Percentiles rank a stretch among this genome's conserved stretches.
Evolutionary conservation across 805 yeast species (phyloP).

Genomic region (Martiniozyma abietophila): DNA sequence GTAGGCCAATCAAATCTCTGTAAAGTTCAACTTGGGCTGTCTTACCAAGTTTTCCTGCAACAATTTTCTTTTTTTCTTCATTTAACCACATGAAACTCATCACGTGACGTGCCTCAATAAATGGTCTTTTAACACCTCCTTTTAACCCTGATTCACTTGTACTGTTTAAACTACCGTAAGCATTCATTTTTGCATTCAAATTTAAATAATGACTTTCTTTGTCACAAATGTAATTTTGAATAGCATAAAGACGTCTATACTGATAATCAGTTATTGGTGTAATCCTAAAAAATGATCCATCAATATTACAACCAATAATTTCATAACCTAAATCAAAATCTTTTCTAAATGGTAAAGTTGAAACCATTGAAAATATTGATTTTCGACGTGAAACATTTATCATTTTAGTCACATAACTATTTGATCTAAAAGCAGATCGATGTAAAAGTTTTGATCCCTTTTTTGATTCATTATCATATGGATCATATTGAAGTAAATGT

Average conservation of each 20-base stretch:
- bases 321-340: conserved; percentile 36
- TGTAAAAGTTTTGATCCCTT: conserved; percentile 71
- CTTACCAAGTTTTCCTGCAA: conserved; percentile 51
- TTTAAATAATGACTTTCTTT: conserved; percentile 69
- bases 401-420: conserved; percentile 51
- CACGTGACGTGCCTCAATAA: conserved; percentile 55
- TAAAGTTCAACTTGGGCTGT: conserved; percentile 52
- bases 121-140: conserved; percentile 44
- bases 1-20: conserved; percentile 42
- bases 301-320: conserved; percentile 61
- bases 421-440: conserved; percentile 61
- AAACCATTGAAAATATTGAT: conserved; percentile 23
- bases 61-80: conserved; percentile 44
- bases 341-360: conserved; percentile 22
- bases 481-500: conserved; percentile 78
- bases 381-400: conserved; percentile 31
- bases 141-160: too few relatives aligned
- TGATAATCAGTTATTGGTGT: conserved; percentile 66
- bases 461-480: conserved; percentile 77
- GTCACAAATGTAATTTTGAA: conserved; percentile 82
- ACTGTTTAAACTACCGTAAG: conserved; percentile 34
- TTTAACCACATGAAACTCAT: conserved; percentile 44
- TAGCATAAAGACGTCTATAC: conserved; percentile 71
- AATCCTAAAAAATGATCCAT: conserved; percentile 71
- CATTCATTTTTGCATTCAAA: conserved; percentile 66